Percentiles rank a stretch among this genome's conserved stretches.
Evolutionary conservation across 2,329 filamentous ascomycete species (phyloP).

Genomic region (Myriosclerotinia scirpicola): DNA sequence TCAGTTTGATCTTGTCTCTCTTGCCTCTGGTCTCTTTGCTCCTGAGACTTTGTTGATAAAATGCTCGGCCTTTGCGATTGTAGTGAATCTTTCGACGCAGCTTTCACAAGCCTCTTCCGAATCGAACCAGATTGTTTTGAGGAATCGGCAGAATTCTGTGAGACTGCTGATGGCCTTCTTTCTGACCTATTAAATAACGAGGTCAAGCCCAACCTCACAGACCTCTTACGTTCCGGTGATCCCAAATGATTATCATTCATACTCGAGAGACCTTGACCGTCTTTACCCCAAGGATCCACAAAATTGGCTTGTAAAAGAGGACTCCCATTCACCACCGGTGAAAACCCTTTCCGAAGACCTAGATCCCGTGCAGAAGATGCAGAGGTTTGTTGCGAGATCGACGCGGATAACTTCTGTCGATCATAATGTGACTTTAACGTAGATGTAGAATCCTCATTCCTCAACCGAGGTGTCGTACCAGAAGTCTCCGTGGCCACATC

Average conservation of each 20-base stretch:
- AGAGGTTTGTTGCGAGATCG: constrained; percentile 47
- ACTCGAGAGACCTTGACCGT: background rate
- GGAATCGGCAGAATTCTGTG: constrained; percentile 22
- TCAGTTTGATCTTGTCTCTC: background rate
- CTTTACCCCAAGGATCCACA: constrained; percentile 17
- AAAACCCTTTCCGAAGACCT: constrained; percentile 42
- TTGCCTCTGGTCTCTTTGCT: constrained; percentile 18
- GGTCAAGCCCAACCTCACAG: constrained; percentile 37
- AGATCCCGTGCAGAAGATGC: constrained; percentile 45
- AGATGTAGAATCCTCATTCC: constrained; percentile 45
- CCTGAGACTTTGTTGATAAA: constrained; percentile 30
- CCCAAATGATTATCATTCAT: background rate
- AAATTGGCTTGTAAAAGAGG: constrained; percentile 35
- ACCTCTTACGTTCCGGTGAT: constrained; percentile 34
- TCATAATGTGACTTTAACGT: constrained; percentile 50
- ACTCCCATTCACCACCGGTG: constrained; percentile 35
- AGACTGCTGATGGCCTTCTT: constrained; percentile 26
- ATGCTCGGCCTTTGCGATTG: constrained; percentile 34
- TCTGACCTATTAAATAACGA: constrained; percentile 37
- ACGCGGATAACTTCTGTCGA: constrained; percentile 44
- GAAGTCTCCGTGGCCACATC: constrained; percentile 41
- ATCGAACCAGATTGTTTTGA: constrained; percentile 22
- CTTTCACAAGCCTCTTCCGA: constrained; percentile 33
- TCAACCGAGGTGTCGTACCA: constrained; percentile 40
- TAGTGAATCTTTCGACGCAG: constrained; percentile 36